Conservation (phyloP, 148 eudicot genomes). For the Nyssa sinensis region DNA sequence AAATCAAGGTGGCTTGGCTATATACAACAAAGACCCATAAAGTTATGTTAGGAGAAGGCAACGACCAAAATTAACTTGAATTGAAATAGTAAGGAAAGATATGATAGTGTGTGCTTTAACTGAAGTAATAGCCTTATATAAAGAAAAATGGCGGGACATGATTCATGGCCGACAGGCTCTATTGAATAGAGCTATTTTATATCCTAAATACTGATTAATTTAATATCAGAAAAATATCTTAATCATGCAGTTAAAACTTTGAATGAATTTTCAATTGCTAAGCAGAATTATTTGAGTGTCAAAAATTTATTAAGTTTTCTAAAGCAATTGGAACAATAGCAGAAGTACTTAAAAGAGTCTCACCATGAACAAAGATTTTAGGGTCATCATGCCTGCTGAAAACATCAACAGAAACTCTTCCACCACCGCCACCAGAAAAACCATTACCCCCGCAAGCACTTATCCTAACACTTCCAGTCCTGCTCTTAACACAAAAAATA, state of each 20-base stretch:
- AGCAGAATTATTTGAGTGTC: background rate
- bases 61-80: too few species aligned
- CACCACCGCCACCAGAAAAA: conserved; percentile 97
- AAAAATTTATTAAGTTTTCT: background rate
- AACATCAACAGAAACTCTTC: conserved; percentile 87
- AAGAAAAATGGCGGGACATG: too few species aligned
- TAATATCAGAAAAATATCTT: too few species aligned
- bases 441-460: conserved; percentile 96
- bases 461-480: conserved; percentile 80
- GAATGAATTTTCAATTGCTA: background rate
- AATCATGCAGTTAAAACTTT: background rate
- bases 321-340: background rate
- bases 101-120: too few species aligned
- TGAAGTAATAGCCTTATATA: too few species aligned
- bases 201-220: background rate
- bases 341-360: conserved; percentile 19
- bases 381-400: conserved; percentile 97
- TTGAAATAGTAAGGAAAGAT: too few species aligned
- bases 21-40: too few species aligned
- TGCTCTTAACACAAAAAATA: conserved; percentile 45
- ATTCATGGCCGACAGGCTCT: too few species aligned
- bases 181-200: too few species aligned
- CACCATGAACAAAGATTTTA: conserved; percentile 66
- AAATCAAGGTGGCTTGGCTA: too few species aligned
- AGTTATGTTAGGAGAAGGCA: too few species aligned